Evolutionary conservation across 768 basidiomycete species (phyloP), one percentile per base, ranked within the genome.

Genomic region (Amanita rubescens): DNA sequence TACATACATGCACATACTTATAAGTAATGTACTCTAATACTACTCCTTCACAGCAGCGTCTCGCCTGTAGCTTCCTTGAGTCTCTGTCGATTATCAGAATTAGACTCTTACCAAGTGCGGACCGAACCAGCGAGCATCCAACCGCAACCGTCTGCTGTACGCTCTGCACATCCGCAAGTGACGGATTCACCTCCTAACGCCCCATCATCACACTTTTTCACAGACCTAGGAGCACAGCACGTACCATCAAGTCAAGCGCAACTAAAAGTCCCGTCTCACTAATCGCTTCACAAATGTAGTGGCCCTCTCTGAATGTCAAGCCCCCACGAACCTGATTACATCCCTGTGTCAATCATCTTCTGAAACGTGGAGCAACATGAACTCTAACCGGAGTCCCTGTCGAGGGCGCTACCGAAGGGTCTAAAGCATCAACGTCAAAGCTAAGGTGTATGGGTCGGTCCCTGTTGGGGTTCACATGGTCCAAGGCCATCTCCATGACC

Each of bases 261-360:
- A 96, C 94, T 17, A 99, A 79, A 54, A 88, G 78, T 5, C 94
- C 94, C 5, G 94, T 98, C 74, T 96, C 94, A 56, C 83, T 82
- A 39, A 98, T 80, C 5, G 89, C 85, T 70, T 97, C 94, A 59
- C 90, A 93, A 62, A 95, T 94, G 67, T 94, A 97, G 70, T 97
- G 96, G n/a, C 94, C 95, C 66, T 99, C 96, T 58, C 96, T 76
- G 74, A 98, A 99, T 19, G 90, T 94, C 57, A 99, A 72, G 10
- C 96, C 96, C 2, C 96, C 96, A 60, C 94, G 87, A 20, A 95
- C 91, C 82, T 87, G 14, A 9, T 54, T 33, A 42, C 47, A 41
- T 8, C 33, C 15, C 43, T 43, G 2, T 52, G 27, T 58, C 53
- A 49, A 53, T 20, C 55, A 58, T 57, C 45, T 41, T 33, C 48